A percentile compares a stretch with the other conserved stretches of the same genome.
Evolutionary conservation across 202 grass and related monocot genomes (phyloP).

Genomic region (Panicum virgatum): DNA sequence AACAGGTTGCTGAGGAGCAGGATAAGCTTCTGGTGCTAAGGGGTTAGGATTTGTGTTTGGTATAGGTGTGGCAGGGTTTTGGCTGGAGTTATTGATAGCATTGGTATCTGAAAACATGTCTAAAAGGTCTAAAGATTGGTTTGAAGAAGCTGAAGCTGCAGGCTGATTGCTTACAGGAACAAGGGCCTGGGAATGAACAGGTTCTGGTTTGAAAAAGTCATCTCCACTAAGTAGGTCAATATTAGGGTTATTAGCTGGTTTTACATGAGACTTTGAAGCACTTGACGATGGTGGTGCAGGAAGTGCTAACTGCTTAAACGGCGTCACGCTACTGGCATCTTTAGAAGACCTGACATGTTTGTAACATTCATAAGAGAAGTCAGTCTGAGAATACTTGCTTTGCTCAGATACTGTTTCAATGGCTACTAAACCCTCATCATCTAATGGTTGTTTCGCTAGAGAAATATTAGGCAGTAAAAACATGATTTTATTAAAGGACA

Average conservation of each 20-base stretch:
- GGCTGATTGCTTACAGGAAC: constrained; percentile 51
- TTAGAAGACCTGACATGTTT: constrained; percentile 54
- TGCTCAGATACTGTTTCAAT: neutral
- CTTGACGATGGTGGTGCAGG: constrained; percentile 62
- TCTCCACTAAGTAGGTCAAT: constrained; percentile 90
- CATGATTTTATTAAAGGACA: no score
- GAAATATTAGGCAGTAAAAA: neutral
- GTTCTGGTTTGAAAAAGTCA: constrained; percentile 73
- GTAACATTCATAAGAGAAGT: constrained; percentile 30
- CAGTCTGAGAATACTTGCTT: constrained; percentile 28
- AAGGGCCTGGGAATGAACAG: constrained; percentile 67
- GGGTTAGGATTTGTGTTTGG: constrained; percentile 50
- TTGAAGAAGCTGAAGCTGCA: constrained; percentile 49
- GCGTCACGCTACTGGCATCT: constrained; percentile 38
- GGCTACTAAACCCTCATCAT: constrained; percentile 14
- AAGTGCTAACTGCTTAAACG: constrained; percentile 58
- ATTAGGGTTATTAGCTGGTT: constrained; percentile 48
- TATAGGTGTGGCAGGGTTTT: constrained; percentile 42
- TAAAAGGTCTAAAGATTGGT: constrained; percentile 69
- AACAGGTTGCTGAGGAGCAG: constrained; percentile 42
- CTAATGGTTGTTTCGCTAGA: neutral
- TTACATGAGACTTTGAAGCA: constrained; percentile 45
- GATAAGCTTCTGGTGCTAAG: constrained; percentile 48
- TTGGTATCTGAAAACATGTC: constrained; percentile 80
- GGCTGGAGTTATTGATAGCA: constrained; percentile 53